Evolutionary conservation across 345 rosid genomes (phyloP), one percentile per base, ranked within the genome.

Genomic region (Salix brachista): DNA sequence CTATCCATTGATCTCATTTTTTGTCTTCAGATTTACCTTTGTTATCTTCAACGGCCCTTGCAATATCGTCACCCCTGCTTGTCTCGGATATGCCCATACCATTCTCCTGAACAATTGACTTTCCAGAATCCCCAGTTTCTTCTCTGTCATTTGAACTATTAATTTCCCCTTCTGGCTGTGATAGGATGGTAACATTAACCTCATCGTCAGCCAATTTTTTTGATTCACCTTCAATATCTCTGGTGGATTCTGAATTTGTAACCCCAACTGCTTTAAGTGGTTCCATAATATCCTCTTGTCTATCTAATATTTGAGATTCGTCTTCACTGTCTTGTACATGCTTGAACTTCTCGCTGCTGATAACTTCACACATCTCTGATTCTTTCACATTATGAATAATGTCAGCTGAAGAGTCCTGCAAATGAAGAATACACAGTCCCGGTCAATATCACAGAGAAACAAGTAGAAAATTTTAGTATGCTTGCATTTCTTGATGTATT

Each of bases 371-470:
- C 3, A 68, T 39, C 28, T 54, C 61, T 65, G 73, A 11, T 54
- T 77, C 78, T 48, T 64, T 84, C 25, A 52, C 23, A 52, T 52
- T 32, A 52, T 54, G 23, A 5, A 34, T 65, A 5, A 30, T 68
- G 67, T 54, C 71, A 75, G 66, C 66, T 6, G 73, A 44, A 41
- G 78, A 69, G 6, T 69, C 67, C 73, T 75, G 85, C 30, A 52
- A 69, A 73, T 62, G 58, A 64, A 58, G 52, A 64, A 58, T 56
- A 67, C 80, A 71, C 26, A 58, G 69, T 52, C 77, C 80, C 60
- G 70, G 71, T 77, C 74, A 30, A 50, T 42, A 11, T 42, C 46
- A 42, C 46, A 42, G 14, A 3, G 46, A 42, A 42, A 11, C 10
- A 3, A 42, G 46, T 11, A 42, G 46, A 11, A 0, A 42, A 11